These are phyloP conservation scores for Lophiostoma macrostomum DNA, from an alignment of 495 filamentous ascomycete genomes.

Conservation along the genomic window DNA sequence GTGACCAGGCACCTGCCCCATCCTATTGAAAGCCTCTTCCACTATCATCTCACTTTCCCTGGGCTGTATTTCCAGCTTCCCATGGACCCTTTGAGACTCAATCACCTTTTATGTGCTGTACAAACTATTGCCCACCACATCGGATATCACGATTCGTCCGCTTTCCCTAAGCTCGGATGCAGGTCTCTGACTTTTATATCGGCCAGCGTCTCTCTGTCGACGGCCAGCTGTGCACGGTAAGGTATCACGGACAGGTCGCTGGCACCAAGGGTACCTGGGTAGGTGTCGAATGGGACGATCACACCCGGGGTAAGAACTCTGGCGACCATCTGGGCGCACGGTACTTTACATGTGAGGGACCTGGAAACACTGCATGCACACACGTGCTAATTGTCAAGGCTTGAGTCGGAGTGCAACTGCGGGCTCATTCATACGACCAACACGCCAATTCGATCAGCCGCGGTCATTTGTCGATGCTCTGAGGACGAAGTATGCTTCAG, in stretches of 20 bases:
- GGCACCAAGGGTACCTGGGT: slow-evolving; percentile 82
- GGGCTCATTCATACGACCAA: slow-evolving; percentile 83
- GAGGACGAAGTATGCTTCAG: slow-evolving; percentile 74
- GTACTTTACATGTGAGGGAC: slow-evolving; percentile 76
- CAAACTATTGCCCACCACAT: too few relatives aligned
- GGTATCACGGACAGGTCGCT: slow-evolving; percentile 73
- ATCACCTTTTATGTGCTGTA: too few relatives aligned
- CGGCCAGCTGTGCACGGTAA: slow-evolving; percentile 72
- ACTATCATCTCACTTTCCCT: too few relatives aligned
- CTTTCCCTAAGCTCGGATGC: too few relatives aligned
- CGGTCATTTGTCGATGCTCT: slow-evolving; percentile 76
- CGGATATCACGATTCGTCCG: too few relatives aligned
- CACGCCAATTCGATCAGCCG: slow-evolving; percentile 62
- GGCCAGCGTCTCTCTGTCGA: slow-evolving; percentile 77
- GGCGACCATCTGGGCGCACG: slow-evolving; percentile 72
- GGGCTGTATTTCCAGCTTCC: too few relatives aligned
- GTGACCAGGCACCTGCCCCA: too few relatives aligned
- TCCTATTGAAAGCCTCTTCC: too few relatives aligned
- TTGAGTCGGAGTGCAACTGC: slow-evolving; percentile 62
- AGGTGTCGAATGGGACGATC: slow-evolving; percentile 95
- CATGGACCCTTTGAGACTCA: too few relatives aligned
- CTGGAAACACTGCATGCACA: neutral
- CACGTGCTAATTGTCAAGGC: slow-evolving; percentile 46
- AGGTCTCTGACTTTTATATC: slow-evolving; percentile 42
- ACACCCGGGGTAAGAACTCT: slow-evolving; percentile 79